Percentiles rank a stretch among this genome's conserved stretches.
These are phyloP conservation scores for Metschnikowia orientalis DNA, from an alignment of 805 yeast genomes.

Conservation along the genomic window DNA sequence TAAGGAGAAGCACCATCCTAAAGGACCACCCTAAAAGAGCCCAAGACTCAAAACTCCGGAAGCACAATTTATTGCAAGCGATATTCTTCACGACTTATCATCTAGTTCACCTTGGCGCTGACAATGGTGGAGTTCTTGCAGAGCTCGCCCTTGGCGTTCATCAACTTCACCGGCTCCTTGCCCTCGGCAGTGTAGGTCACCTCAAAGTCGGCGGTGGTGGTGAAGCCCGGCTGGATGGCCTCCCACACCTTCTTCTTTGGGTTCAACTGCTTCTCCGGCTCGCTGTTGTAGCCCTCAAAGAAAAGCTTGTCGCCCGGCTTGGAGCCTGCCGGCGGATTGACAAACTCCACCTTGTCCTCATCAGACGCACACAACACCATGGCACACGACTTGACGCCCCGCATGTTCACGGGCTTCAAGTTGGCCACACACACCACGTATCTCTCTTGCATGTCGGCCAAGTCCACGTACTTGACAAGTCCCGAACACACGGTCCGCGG, in stretches of 20 bases:
- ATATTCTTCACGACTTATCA: not conserved
- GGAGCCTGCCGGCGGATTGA: slow-evolving; percentile 89
- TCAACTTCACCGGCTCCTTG: slow-evolving; percentile 65
- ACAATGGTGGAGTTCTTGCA: slow-evolving; percentile 71
- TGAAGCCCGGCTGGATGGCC: slow-evolving; percentile 84
- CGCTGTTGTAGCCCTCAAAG: slow-evolving; percentile 86
- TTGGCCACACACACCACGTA: slow-evolving; percentile 89
- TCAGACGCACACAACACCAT: slow-evolving; percentile 96
- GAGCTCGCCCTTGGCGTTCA: slow-evolving; percentile 72
- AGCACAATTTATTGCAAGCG: not conserved
- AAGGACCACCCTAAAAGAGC: no score
- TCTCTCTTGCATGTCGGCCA: slow-evolving; percentile 95
- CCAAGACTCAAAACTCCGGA: no score
- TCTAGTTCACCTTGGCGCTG: slow-evolving; percentile 73
- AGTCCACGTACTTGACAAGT: slow-evolving; percentile 77
- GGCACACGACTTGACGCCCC: slow-evolving; percentile 92
- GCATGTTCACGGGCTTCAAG: slow-evolving; percentile 96
- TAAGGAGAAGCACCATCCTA: no score
- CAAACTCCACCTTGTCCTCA: slow-evolving; percentile 74
- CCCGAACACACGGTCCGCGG: slow-evolving; percentile 99
- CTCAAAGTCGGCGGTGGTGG: slow-evolving; percentile 70
- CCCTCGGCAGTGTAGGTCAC: slow-evolving; percentile 82
- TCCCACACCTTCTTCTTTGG: slow-evolving; percentile 99
- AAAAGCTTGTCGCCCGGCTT: slow-evolving; percentile 95
- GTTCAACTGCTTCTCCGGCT: slow-evolving; percentile 87